Evolutionary conservation across 768 basidiomycete species (phyloP), one percentile per base, ranked within the genome.

Genomic region (Russula sp.): DNA sequence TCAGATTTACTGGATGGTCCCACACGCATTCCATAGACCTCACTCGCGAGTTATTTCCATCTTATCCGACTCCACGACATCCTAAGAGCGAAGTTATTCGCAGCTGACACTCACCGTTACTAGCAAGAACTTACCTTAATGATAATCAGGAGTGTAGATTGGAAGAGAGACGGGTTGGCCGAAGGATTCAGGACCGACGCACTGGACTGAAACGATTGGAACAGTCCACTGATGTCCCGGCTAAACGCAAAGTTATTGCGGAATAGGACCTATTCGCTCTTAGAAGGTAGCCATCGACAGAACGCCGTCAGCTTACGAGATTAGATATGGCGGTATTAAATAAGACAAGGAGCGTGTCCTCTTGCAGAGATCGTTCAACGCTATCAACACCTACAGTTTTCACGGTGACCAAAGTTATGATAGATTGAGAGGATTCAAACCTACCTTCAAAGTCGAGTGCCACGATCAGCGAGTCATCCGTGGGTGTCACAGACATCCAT

Each of bases 251-350:
- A 86, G 56, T 86, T 86, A 59, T 86, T 84, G 4, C 85, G 78
- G 73, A 84, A 85, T 2, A 85, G 70, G 1, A 86, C 82, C 84
- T 85, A 60, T 20, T 38, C 16, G 18, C 9, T 25, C 78, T 84
- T 13, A 82, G 51, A 35, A 36, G 6, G 5, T 41, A n/a, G 14
- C 8, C 50, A 20, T 10, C 7, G 14, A 10, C 11, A 35, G 32
- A 34, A 13, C 2, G 41, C 5, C 10, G 32, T 22, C 9, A 46
- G 49, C 83, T 14, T n/a, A 83, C 84, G 63, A 85, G 68, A 65
- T 86, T 86, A 2, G 85, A 86, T 11, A 86, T 77, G 0, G 84
- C 85, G 1, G 83, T 80, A 65, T 85, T 86, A 70, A 86, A 85
- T 9, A 86, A 69, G 2, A 86, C 84, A 1, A 86, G 75, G 2